Base-by-base conservation (phyloP, 306 rosid genomes). In the Prunus armeniaca region DNA sequence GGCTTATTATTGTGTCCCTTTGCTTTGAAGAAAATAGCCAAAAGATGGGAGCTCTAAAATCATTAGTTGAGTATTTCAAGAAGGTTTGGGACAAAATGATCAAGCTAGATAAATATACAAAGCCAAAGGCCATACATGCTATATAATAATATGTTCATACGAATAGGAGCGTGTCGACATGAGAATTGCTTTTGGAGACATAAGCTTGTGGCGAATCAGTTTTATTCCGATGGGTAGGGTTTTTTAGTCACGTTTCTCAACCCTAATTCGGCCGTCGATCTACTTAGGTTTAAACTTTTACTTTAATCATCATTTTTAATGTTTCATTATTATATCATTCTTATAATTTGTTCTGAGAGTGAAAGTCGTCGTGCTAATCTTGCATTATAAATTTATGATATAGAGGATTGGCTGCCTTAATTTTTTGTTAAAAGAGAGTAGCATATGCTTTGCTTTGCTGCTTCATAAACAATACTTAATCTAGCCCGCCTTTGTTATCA, bases 191-290 rank as follows among this genome's bases (percentile, higher is more conserved):
- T 34, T 65, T 10, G 28, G 76, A 15, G 73, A 80, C 84, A 80
- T 62, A 69, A 52, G 38, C 81, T 79, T 38, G 83, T 86, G 91
- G 93, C 79, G 87, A 82, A 83, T 87, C 83, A 77, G 65, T 75
- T 77, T 83, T 83, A 77, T 71, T 83, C 70, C 43, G 2, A 58
- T 45, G 24, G 28, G 55, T 69, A 73, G 30, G 72, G 67, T 80
- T 88, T 38, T 73, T 73, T 51, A 4, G 28, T 72, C 90, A 89
- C 89, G 78, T 79, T 79, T 83, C 86, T 49, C 72, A 65, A 64
- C 82, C 34, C 81, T 75, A 61, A 87, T 83, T 89, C 84, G 84
- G 63, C 84, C 52, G 71, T 58, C 24, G 6, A 22, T 46, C 12
- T 54, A 45, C 50, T 72, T 80, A 64, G 34, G 32, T 60, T 69